Conservation (phyloP, 2,329 filamentous ascomycete species). For the Cercospora zeina region DNA sequence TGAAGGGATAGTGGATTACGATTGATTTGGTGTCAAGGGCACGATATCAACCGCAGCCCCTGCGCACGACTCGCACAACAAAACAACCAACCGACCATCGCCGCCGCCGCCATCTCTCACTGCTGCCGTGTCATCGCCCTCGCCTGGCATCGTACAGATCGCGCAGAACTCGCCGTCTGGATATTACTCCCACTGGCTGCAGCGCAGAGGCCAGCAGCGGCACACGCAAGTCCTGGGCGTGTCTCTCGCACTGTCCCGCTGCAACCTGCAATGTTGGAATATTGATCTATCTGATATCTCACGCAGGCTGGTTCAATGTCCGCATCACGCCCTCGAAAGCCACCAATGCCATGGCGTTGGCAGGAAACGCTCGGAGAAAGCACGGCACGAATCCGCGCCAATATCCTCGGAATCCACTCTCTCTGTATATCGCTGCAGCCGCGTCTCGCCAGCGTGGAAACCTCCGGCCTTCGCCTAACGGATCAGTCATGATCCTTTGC, state of each 20-base stretch:
- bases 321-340: constrained; percentile 79
- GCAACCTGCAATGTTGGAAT: neutral
- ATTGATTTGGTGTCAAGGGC: too few species aligned
- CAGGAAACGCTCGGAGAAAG: constrained; percentile 89
- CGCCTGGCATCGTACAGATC: neutral
- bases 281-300: neutral
- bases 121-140: neutral
- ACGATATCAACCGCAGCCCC: too few species aligned
- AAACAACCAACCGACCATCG: neutral
- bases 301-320: constrained; percentile 29
- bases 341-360: constrained; percentile 89
- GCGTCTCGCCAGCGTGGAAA: constrained; percentile 80
- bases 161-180: neutral
- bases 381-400: constrained; percentile 93
- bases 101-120: neutral
- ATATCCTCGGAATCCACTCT: constrained; percentile 76
- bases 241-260: neutral
- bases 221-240: neutral
- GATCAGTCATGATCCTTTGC: constrained; percentile 96
- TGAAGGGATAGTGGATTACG: too few species aligned
- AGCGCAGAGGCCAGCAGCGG: neutral
- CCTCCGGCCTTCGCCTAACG: constrained; percentile 68
- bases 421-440: constrained; percentile 71
- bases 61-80: neutral
- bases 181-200: neutral